Percentiles rank a stretch among this genome's conserved stretches.
These are phyloP conservation scores for Pseudocercospora eumusae DNA, from an alignment of 2,329 filamentous ascomycete genomes.

Conservation along the genomic window DNA sequence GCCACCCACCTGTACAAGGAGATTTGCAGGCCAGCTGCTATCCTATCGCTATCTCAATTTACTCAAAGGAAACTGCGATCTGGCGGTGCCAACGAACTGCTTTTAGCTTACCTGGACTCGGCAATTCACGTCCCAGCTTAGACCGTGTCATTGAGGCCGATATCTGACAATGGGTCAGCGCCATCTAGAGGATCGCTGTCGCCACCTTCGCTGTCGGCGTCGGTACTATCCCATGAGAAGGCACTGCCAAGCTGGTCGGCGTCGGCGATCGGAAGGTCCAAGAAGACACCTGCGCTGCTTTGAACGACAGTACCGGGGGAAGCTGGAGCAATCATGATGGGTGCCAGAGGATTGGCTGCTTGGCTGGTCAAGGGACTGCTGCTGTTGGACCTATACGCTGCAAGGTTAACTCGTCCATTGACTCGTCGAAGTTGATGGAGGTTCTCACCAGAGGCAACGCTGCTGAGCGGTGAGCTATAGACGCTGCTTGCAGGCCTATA, in stretches of 20 bases:
- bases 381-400: background rate
- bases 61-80: background rate
- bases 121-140: background rate
- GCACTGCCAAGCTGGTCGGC: conserved; percentile 8
- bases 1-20: conserved; percentile 1
- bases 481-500: background rate
- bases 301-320: background rate
- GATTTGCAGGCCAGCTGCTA: background rate
- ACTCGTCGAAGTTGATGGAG: background rate
- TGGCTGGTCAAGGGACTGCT: background rate
- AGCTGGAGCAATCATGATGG: background rate
- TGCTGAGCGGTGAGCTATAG: background rate
- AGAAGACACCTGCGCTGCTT: background rate
- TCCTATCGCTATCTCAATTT: background rate
- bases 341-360: background rate
- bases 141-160: background rate
- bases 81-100: background rate
- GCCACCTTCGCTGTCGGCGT: background rate
- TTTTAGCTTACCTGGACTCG: background rate
- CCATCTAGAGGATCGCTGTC: background rate
- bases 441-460: background rate
- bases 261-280: background rate
- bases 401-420: background rate
- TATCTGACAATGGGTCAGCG: background rate
- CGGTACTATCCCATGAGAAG: conserved; percentile 9